Percentiles rank a stretch among this genome's conserved stretches.
phyloP scores from a whole-genome alignment of 441 rosid genomes.

The Isatis lusitanica region DNA sequence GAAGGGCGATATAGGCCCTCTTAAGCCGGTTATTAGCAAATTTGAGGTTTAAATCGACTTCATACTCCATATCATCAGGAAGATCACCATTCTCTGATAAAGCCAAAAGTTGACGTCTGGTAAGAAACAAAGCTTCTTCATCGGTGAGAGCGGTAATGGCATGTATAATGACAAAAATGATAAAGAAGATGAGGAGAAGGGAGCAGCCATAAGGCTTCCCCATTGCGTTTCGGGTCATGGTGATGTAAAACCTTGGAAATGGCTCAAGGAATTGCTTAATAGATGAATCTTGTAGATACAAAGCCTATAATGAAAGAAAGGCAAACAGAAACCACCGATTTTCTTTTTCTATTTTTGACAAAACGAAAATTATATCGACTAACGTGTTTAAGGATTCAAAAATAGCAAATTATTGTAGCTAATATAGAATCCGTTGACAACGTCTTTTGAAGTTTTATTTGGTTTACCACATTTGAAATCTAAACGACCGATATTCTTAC shows the following conservation, averaged over 20 bases:
- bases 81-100: slow-evolving; percentile 42
- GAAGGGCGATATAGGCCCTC: slow-evolving; percentile 74
- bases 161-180: slow-evolving; percentile 25
- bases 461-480: slow-evolving; percentile 8
- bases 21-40: slow-evolving; percentile 57
- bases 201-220: slow-evolving; percentile 57
- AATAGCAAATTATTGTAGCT: slow-evolving; percentile 30
- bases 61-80: slow-evolving; percentile 37
- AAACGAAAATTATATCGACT: slow-evolving; percentile 13
- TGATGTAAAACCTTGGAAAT: slow-evolving; percentile 43
- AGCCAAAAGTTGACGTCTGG: slow-evolving; percentile 63
- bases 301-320: slow-evolving; percentile 28
- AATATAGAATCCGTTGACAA: slow-evolving; percentile 20
- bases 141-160: slow-evolving; percentile 44
- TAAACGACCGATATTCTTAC: background rate
- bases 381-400: background rate
- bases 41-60: slow-evolving; percentile 34
- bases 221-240: slow-evolving; percentile 41
- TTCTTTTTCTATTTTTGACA: slow-evolving; percentile 19
- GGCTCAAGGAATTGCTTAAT: slow-evolving; percentile 39
- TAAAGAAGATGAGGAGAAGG: slow-evolving; percentile 39
- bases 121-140: slow-evolving; percentile 52
- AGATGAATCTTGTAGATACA: slow-evolving; percentile 18
- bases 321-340: slow-evolving; percentile 30
- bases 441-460: slow-evolving; percentile 20